Base-by-base conservation (phyloP, 2,329 filamentous ascomycete species). In the Alternaria sp. region DNA sequence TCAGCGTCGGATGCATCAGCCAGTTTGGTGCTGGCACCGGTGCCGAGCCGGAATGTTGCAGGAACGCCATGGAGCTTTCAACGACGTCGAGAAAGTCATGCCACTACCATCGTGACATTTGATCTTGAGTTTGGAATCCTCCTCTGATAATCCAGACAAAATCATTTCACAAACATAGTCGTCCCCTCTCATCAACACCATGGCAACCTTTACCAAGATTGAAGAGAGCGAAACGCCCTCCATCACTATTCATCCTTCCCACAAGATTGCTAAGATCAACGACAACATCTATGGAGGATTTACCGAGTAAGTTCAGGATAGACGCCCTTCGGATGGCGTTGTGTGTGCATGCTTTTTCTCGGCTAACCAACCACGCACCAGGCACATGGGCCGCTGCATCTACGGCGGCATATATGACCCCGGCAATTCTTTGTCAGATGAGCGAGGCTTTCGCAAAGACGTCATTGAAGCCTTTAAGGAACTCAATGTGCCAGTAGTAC, bases 361-460 rank as follows among this genome's bases (percentile, higher is more conserved):
- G 47, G 68, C 68, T 77, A 59, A 76, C 72, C 57, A 53, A 43
- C 72, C 59, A 54, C 39, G 59, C 26, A 56, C 32, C 67, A 92
- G 90, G 70, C 92, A 95, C 79, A 95, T 95, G 91, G 92, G 92
- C 70, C 88, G 92, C 63, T 95, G 92, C 82, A 93, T 95, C 73
- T 94, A 95, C 76, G 91, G 91, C 64, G 92, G 92, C 65, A 90
- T 95, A 74, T 94, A 93, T 79, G 91, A 94, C 68, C 91, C 91
- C 1, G 86, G 84, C 34, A 93, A 89, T 75, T 80, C 87, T 3
- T 84, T 93, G n/a, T 89, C 90, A 2, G 91, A 94, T 68, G 83
- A 87, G 54, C 83, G 91, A 65, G 91, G 91, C 42, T 94, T 92
- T 80, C 89, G 92, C 39, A 91, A 85, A 66, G 92, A 95, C 78